Evolutionary conservation across 2,329 filamentous ascomycete species (phyloP).

Genomic region (Colletotrichum orchidophilum): DNA sequence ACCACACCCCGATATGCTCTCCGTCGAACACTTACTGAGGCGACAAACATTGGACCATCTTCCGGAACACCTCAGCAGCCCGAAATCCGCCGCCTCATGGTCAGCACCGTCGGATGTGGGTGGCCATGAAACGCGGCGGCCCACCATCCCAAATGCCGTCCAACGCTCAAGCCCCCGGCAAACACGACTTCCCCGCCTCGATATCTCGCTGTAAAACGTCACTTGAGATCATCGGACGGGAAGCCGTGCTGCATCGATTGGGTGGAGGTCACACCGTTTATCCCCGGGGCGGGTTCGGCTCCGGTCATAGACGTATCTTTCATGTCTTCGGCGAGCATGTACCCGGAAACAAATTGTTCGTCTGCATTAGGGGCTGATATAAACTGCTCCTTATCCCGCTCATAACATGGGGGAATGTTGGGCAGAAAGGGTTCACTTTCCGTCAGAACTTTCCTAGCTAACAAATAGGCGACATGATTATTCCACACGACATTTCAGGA

Average conservation of each 20-base stretch:
- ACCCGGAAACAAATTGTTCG: constrained; percentile 5
- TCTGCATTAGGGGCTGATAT: constrained; percentile 3
- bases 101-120: background rate
- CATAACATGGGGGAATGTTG: background rate
- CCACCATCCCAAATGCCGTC: constrained; percentile 20
- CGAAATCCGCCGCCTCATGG: constrained; percentile 11
- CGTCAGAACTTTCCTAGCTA: background rate
- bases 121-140: constrained; percentile 16
- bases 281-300: background rate
- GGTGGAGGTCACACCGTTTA: background rate
- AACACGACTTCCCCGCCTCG: background rate
- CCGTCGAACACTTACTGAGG: background rate
- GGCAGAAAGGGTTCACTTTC: background rate
- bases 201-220: background rate
- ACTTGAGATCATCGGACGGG: background rate
- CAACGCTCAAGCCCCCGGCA: constrained; percentile 14
- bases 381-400: background rate
- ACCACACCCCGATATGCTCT: background rate
- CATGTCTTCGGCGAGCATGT: constrained; percentile 2
- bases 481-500: constrained; percentile 7
- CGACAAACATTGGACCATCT: background rate
- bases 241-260: constrained; percentile 6
- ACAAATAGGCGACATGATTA: constrained; percentile 4
- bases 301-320: background rate
- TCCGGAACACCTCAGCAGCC: constrained; percentile 2